phyloP scores from a whole-genome alignment of 2,329 filamentous ascomycete species.

The Byssochlamys sp. region DNA sequence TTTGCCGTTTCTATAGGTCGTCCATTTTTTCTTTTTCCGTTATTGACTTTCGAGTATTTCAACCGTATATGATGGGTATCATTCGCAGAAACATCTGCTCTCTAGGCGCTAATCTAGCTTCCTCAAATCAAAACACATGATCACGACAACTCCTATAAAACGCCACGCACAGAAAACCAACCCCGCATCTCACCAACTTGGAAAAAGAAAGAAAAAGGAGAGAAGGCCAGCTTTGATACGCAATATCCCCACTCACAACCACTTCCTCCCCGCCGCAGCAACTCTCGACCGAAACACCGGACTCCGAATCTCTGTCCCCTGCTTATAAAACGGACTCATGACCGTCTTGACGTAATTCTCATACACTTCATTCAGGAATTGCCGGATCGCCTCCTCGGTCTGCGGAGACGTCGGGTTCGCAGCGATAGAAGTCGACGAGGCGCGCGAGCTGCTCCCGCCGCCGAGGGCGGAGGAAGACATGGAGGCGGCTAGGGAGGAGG shows the following conservation, averaged over 20 bases:
- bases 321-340: slow-evolving; percentile 91
- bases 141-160: slow-evolving; percentile 4
- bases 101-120: background rate
- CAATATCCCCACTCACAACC: slow-evolving; percentile 39
- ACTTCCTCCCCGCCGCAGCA: slow-evolving; percentile 82
- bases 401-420: slow-evolving; percentile 79
- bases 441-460: slow-evolving; percentile 21
- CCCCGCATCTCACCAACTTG: no score
- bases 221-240: no score
- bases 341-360: slow-evolving; percentile 93
- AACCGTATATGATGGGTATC: background rate
- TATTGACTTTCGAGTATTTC: background rate
- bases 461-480: slow-evolving; percentile 17
- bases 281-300: slow-evolving; percentile 76
- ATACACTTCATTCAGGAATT: slow-evolving; percentile 91
- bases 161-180: slow-evolving; percentile 4
- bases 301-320: slow-evolving; percentile 76
- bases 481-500: slow-evolving; percentile 24
- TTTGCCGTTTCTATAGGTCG: background rate
- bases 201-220: background rate
- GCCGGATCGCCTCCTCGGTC: slow-evolving; percentile 88
- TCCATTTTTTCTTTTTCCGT: no score
- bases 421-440: slow-evolving; percentile 61
- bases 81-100: background rate
- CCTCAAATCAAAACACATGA: background rate